phyloP scores from a whole-genome alignment of 805 yeast genomes.

The Saccharomycopsis malanga region DNA sequence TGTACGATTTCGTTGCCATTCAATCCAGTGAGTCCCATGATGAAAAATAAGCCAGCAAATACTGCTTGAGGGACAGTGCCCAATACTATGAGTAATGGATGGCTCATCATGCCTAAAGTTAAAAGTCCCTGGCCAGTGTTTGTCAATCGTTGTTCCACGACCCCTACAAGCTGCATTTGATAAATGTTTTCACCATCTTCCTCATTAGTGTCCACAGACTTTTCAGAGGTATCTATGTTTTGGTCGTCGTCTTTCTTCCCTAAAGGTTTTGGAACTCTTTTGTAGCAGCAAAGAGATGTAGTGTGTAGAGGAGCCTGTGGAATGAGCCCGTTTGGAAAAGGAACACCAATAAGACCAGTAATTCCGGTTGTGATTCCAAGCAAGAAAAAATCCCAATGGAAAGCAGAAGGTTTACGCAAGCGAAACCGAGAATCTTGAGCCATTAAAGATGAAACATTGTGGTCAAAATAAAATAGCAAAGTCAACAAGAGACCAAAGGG shows the following conservation, averaged over 20 bases:
- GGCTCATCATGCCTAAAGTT: conserved; percentile 80
- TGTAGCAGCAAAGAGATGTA: conserved; percentile 57
- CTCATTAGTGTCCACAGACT: neutral
- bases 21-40: conserved; percentile 84
- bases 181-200: conserved; percentile 1
- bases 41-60: conserved; percentile 83
- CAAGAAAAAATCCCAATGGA: conserved; percentile 87
- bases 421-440: conserved; percentile 83
- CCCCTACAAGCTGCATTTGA: conserved; percentile 35
- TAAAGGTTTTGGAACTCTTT: conserved; percentile 31
- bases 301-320: conserved; percentile 98
- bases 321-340: conserved; percentile 93
- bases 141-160: conserved; percentile 86
- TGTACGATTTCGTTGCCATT: conserved; percentile 57
- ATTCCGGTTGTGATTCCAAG: conserved; percentile 83
- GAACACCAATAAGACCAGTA: conserved; percentile 82
- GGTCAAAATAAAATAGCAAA: conserved; percentile 85
- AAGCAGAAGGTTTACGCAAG: conserved; percentile 75
- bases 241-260: conserved; percentile 18
- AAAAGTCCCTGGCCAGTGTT: conserved; percentile 80
- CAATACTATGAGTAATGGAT: conserved; percentile 76
- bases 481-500: conserved; percentile 90
- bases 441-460: conserved; percentile 88
- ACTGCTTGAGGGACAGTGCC: conserved; percentile 90
- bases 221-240: neutral